These are phyloP conservation scores for Ascochyta clinopodiicola DNA, from an alignment of 2,329 filamentous ascomycete genomes.

Conservation along the genomic window DNA sequence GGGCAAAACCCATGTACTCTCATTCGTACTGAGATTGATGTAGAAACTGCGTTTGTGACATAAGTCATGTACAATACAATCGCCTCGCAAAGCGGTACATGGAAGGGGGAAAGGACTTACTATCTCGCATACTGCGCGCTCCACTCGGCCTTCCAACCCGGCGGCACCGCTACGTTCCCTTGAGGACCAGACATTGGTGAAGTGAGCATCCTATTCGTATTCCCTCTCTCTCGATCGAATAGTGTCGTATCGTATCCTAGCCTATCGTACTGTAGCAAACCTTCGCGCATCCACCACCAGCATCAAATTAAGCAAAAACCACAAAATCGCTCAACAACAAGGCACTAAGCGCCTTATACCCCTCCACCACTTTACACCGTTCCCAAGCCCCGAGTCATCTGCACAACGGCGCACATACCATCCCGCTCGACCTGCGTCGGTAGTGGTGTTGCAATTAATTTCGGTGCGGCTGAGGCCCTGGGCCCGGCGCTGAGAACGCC, in stretches of 20 bases:
- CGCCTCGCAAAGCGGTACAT: neutral
- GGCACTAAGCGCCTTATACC: too few relatives aligned
- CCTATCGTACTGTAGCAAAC: too few relatives aligned
- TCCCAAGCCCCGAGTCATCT: too few relatives aligned
- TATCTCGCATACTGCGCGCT: conserved; percentile 17
- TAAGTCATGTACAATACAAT: neutral
- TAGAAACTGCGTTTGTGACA: neutral
- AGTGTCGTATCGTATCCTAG: too few relatives aligned
- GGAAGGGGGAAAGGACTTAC: neutral
- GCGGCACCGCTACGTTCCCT: neutral
- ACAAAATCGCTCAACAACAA: too few relatives aligned
- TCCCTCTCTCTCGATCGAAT: too few relatives aligned
- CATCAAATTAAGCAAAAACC: too few relatives aligned
- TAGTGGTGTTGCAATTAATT: neutral
- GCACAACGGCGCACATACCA: too few relatives aligned
- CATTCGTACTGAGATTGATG: neutral
- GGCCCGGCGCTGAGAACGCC: neutral
- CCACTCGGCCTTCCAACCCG: conserved; percentile 15
- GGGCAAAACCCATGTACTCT: neutral
- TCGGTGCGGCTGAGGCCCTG: neutral
- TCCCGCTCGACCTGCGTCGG: too few relatives aligned
- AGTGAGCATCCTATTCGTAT: too few relatives aligned
- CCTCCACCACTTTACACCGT: too few relatives aligned
- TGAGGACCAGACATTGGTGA: neutral
- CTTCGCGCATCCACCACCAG: too few relatives aligned